Base-by-base conservation (phyloP, 768 basidiomycete species). In the Strobilomyces echinocephalus region DNA sequence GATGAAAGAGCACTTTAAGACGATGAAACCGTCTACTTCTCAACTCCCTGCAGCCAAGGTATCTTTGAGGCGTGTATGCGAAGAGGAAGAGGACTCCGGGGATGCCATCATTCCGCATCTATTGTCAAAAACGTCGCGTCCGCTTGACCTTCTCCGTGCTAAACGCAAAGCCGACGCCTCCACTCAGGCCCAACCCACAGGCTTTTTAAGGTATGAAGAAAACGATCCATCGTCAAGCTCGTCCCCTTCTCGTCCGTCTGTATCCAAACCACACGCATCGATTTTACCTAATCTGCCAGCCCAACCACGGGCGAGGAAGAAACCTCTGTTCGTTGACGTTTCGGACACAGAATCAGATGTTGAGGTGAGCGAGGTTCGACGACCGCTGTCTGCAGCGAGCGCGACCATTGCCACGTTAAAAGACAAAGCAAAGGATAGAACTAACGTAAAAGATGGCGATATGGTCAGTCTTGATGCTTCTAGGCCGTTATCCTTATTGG, bases 61-160 rank as follows among this genome's bases (percentile, higher is more conserved):
- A 8, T 26, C 35, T 30, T 53, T 40, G 18, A 57, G 39, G n/a
- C 31, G 43, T 9, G n/a, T 40, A 31, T 42, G 46, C 21, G 53
- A 58, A 31, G 59, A 49, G 26, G 52, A 44, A 3, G 46, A 54
- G 21, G 52, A 53, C 34, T 56, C 53, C 36, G 7, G 14, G 15
- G 59, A 59, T 7, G 43, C 30, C 1, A 39, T 21, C n/a, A 0
- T 31, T 20, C 45, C 54, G 12, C 34, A 41, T 35, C 28, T 38
- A 1, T 47, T 67, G 14, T 46, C 60, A 18, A 59, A 54, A 56
- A 54, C 59, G 12, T 55, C 15, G 16, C 66, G 66, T n/a, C 66
- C 66, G 1, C 67, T 68, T 14, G 66, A 69, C n/a, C 20, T 67
- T 46, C 50, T 64, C 14, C 63, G 63, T 38, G 58, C 54, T 5